Percentiles rank a stretch among this genome's conserved stretches.
phyloP scores from a whole-genome alignment of 345 rosid genomes.

The Dipteronia sinensis region DNA sequence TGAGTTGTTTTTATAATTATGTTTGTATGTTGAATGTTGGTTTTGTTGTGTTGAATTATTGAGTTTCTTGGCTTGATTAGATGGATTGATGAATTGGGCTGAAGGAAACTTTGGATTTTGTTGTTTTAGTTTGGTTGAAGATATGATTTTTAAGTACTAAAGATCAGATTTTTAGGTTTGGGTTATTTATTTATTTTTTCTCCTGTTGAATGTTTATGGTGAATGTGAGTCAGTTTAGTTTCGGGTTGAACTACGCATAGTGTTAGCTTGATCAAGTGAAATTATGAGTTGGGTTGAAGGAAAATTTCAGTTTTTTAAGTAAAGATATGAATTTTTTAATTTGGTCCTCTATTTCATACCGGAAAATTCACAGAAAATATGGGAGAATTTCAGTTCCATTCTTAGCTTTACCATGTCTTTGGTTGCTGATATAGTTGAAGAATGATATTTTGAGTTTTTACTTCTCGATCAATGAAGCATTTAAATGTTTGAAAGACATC shows the following conservation, averaged over 20 bases:
- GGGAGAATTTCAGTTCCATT: background rate
- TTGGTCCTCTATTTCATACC: background rate
- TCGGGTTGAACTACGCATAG: background rate
- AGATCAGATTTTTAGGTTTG: too few relatives aligned
- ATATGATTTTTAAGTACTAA: background rate
- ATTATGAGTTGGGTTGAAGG: background rate
- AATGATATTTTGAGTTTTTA: slow-evolving; percentile 5
- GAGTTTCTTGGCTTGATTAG: background rate
- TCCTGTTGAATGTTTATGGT: background rate
- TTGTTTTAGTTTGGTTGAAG: background rate
- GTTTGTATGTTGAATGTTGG: background rate
- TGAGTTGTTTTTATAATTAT: background rate
- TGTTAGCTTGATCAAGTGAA: background rate
- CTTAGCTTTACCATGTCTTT: background rate
- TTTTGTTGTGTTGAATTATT: background rate
- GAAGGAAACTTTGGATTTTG: background rate
- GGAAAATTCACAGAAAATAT: background rate
- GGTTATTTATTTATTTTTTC: too few relatives aligned
- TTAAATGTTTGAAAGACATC: background rate
- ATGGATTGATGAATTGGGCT: background rate
- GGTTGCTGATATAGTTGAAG: background rate
- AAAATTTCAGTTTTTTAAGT: background rate
- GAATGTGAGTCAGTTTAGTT: background rate
- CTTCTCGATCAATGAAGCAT: background rate
- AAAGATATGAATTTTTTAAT: background rate